Evolutionary conservation across 805 yeast genomes (phyloP).

Genomic region (Hanseniaspora hatyaiensis): DNA sequence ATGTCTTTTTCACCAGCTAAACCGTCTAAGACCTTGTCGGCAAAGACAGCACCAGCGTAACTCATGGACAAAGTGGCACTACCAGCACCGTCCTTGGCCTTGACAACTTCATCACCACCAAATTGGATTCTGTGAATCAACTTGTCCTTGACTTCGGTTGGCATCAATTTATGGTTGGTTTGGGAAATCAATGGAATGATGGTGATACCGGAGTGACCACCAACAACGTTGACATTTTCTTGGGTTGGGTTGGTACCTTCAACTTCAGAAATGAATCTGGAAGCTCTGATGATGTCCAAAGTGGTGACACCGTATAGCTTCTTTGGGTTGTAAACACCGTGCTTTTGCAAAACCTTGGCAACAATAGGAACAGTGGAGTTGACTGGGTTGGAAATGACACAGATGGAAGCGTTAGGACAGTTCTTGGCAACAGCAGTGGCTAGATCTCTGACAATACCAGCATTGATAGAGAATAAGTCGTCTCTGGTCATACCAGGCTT

Average conservation of each 20-base stretch:
- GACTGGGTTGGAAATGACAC: slow-evolving; percentile 87
- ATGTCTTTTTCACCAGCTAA: slow-evolving; percentile 52
- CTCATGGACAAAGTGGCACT: slow-evolving; percentile 92
- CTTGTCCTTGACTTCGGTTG: slow-evolving; percentile 52
- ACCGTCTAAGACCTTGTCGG: slow-evolving; percentile 54
- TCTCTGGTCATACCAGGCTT: slow-evolving; percentile 99
- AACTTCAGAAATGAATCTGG: slow-evolving; percentile 59
- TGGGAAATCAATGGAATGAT: slow-evolving; percentile 88
- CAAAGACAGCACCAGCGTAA: slow-evolving; percentile 73
- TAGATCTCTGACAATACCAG: slow-evolving; percentile 85
- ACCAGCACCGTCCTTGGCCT: slow-evolving; percentile 90
- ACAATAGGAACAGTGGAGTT: slow-evolving; percentile 96
- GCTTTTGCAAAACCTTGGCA: slow-evolving; percentile 76
- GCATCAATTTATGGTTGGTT: slow-evolving; percentile 55
- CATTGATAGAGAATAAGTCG: slow-evolving; percentile 90
- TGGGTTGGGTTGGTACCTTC: slow-evolving; percentile 52
- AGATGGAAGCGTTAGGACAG: slow-evolving; percentile 74
- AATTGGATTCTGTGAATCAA: slow-evolving; percentile 83
- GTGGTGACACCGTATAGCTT: slow-evolving; percentile 94
- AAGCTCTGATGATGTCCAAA: slow-evolving; percentile 78
- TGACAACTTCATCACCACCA: slow-evolving; percentile 92
- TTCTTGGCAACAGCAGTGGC: slow-evolving; percentile 73
- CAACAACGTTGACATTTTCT: slow-evolving; percentile 78
- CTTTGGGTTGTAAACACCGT: slow-evolving; percentile 83
- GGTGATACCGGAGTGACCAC: slow-evolving; percentile 96